A percentile compares a stretch with the other conserved stretches of the same genome.
These are phyloP conservation scores for Abelmoschus esculentus DNA, from an alignment of 345 rosid species.

Conservation along the genomic window DNA sequence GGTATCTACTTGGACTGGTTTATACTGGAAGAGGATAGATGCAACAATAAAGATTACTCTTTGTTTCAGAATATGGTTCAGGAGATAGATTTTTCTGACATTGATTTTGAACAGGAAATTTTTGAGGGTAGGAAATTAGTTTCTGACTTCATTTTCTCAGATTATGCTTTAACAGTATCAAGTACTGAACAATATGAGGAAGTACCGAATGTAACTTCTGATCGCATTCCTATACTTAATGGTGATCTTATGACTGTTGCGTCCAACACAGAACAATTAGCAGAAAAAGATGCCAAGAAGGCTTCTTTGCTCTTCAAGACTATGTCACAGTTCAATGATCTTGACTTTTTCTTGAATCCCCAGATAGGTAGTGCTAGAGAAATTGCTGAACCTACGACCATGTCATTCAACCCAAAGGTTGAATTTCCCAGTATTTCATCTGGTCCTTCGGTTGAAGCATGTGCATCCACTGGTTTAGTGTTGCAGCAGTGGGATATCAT, in stretches of 20 bases:
- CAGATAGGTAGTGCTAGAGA: conserved; percentile 35
- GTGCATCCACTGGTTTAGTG: conserved; percentile 19
- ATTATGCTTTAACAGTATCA: conserved; percentile 29
- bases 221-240: conserved; percentile 21
- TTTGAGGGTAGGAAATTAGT: conserved; percentile 36
- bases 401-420: conserved; percentile 20
- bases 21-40: conserved; percentile 35
- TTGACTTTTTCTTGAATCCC: conserved; percentile 84
- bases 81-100: conserved; percentile 30
- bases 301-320: conserved; percentile 48
- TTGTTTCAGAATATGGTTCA: conserved; percentile 24
- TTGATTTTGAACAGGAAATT: conserved; percentile 32
- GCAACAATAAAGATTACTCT: conserved; percentile 19
- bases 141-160: conserved; percentile 48
- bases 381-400: conserved; percentile 25
- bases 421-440: conserved; percentile 26
- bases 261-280: conserved; percentile 25
- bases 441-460: conserved; percentile 16
- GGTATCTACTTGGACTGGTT: conserved; percentile 86
- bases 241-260: conserved; percentile 19
- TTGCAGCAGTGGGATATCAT: conserved; percentile 29
- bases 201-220: conserved; percentile 25
- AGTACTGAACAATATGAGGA: conserved; percentile 32
- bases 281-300: conserved; percentile 34
- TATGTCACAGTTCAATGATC: conserved; percentile 67